phyloP scores from a whole-genome alignment of 768 basidiomycete species.

The Termitomyces sp. region DNA sequence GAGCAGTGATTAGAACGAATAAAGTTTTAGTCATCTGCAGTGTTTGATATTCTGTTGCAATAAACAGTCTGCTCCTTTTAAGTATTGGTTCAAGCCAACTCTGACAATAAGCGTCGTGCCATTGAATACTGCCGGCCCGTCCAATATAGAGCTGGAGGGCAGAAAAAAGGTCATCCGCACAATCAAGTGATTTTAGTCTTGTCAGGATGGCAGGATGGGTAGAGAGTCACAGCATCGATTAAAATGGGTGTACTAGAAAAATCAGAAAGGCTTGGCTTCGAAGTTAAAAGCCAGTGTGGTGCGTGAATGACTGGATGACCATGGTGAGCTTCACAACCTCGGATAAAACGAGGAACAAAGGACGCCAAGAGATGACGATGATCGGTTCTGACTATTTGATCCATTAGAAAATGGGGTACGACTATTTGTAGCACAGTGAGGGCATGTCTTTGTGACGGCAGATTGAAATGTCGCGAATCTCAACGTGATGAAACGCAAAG shows the following conservation, averaged over 20 bases:
- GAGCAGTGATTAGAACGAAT: slow-evolving; percentile 7
- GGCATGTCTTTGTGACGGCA: neutral
- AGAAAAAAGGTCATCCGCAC: slow-evolving; percentile 1
- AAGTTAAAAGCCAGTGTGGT: neutral
- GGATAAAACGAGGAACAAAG: slow-evolving; percentile 13
- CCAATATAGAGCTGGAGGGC: neutral
- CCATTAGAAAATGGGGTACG: neutral
- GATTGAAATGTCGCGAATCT: neutral
- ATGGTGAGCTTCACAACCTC: slow-evolving; percentile 8
- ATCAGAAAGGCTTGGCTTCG: slow-evolving; percentile 6
- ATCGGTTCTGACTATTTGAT: neutral
- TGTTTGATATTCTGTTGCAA: neutral
- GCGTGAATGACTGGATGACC: slow-evolving; percentile 5
- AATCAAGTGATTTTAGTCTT: slow-evolving; percentile 10
- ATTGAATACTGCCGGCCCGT: neutral
- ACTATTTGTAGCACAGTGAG: neutral
- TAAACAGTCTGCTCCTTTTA: neutral
- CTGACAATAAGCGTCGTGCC: neutral
- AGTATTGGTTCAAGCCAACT: neutral
- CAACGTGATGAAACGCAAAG: neutral
- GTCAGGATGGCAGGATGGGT: neutral
- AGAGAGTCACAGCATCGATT: neutral
- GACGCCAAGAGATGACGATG: neutral
- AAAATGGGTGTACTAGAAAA: neutral
- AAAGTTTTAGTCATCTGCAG: neutral